These are phyloP conservation scores for Aspergillus persii DNA, from an alignment of 2,329 filamentous ascomycete species.

Conservation along the genomic window DNA sequence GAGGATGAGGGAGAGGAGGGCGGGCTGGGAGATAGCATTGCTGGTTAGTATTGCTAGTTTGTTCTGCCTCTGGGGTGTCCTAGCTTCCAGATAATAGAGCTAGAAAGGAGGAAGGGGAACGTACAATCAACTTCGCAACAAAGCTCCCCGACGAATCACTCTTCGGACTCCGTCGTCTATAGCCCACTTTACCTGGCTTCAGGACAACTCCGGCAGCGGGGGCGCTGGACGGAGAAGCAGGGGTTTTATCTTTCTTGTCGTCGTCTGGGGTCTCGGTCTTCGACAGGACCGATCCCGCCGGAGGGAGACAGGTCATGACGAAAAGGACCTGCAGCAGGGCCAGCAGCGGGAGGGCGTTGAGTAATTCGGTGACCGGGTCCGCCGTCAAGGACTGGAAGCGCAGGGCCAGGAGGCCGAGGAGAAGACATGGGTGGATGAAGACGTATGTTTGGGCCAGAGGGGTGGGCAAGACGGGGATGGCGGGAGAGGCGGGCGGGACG, in stretches of 20 bases:
- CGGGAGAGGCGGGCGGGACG: conserved; percentile 31
- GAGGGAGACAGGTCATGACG: conserved; percentile 58
- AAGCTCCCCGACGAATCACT: background rate
- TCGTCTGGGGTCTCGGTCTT: background rate
- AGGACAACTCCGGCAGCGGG: background rate
- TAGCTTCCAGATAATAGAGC: background rate
- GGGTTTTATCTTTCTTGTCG: conserved; percentile 9
- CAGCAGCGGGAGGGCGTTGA: conserved; percentile 60
- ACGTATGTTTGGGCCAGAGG: conserved; percentile 56
- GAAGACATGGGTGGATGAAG: conserved; percentile 65
- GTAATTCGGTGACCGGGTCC: conserved; percentile 66
- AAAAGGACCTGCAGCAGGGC: conserved; percentile 62
- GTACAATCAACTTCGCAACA: conserved; percentile 27
- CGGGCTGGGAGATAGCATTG: conserved; percentile 51
- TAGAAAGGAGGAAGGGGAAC: background rate
- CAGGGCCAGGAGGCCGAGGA: conserved; percentile 62
- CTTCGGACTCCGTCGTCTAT: conserved; percentile 18
- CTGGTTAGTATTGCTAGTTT: too few relatives aligned
- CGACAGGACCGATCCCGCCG: conserved; percentile 42
- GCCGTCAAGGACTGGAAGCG: conserved; percentile 67
- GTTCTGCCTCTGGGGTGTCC: too few relatives aligned
- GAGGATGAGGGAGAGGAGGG: conserved; percentile 65
- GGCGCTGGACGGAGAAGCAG: background rate
- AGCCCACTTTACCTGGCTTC: conserved; percentile 16
- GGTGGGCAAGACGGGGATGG: conserved; percentile 49